Percentiles rank a stretch among this genome's conserved stretches.
These are phyloP conservation scores for Plasmodium chabaudi DNA, from an alignment of 169 alveolate species.

Conservation along the genomic window DNA sequence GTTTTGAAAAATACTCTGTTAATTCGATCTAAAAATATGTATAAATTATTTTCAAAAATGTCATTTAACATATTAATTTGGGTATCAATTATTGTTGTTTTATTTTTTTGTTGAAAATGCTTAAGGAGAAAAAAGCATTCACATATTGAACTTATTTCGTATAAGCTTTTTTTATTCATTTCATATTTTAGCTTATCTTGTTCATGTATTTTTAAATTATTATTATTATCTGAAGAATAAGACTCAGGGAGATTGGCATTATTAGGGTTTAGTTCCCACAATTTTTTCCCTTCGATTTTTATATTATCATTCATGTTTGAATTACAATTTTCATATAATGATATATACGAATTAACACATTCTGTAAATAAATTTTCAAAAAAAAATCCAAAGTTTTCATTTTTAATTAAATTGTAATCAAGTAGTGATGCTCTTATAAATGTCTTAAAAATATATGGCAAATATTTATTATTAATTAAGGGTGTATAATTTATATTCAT, in stretches of 20 bases:
- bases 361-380: constrained; percentile 16
- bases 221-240: too few relatives aligned
- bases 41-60: constrained; percentile 43
- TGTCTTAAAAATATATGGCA: constrained; percentile 44
- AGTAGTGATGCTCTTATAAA: constrained; percentile 18
- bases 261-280: background rate
- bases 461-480: constrained; percentile 1
- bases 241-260: too few relatives aligned
- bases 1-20: background rate
- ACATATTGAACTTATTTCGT: constrained; percentile 62
- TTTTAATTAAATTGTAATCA: background rate
- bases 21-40: constrained; percentile 32
- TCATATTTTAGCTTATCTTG: background rate
- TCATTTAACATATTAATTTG: constrained; percentile 14
- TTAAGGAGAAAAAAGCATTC: constrained; percentile 62
- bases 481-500: too few relatives aligned
- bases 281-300: background rate
- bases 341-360: constrained; percentile 23
- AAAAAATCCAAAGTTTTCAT: constrained; percentile 3
- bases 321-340: background rate
- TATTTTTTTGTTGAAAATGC: background rate
- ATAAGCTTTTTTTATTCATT: constrained; percentile 21
- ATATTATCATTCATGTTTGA: background rate
- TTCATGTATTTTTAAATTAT: too few relatives aligned
- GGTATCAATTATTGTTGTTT: background rate